phyloP scores from a whole-genome alignment of 352 stramenopile genomes.

The Pythium rhizo-oryzae region DNA sequence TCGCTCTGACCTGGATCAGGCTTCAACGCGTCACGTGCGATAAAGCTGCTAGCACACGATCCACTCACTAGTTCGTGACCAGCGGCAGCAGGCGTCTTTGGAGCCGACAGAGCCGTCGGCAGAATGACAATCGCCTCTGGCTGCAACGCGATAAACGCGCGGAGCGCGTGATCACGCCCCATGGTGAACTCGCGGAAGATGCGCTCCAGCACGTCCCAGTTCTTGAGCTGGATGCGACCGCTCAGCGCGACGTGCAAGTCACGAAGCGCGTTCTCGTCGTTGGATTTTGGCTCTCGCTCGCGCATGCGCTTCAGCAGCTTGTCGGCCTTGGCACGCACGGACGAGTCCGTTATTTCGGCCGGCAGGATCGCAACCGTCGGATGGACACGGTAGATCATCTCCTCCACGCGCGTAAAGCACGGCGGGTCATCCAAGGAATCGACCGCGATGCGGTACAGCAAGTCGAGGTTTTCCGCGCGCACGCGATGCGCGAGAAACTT shows the following conservation, averaged over 20 bases:
- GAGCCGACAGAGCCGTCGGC: background rate
- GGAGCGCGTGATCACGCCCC: constrained; percentile 2
- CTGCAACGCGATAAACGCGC: constrained; percentile 8
- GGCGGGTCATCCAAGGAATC: constrained; percentile 5
- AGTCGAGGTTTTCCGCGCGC: constrained; percentile 1
- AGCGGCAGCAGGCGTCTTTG: too few species aligned
- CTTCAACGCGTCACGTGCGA: background rate
- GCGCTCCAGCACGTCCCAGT: constrained; percentile 5
- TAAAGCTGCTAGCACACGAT: too few species aligned
- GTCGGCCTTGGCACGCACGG: background rate
- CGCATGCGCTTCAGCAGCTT: background rate
- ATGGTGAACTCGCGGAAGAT: constrained; percentile 11
- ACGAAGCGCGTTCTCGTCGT: background rate
- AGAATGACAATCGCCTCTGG: constrained; percentile 11
- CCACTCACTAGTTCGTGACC: background rate
- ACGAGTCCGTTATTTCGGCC: background rate
- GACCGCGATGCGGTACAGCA: constrained; percentile 2
- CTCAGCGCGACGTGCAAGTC: background rate
- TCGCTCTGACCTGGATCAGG: background rate
- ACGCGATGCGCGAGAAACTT: constrained; percentile 12
- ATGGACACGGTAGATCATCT: constrained; percentile 11
- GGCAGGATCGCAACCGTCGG: constrained; percentile 7
- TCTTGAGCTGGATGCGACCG: background rate
- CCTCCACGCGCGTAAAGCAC: constrained; percentile 7
- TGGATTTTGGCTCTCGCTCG: background rate